Evolutionary conservation across 495 filamentous ascomycete genomes (phyloP).

Genomic region (Astrothelium macrocarpum): DNA sequence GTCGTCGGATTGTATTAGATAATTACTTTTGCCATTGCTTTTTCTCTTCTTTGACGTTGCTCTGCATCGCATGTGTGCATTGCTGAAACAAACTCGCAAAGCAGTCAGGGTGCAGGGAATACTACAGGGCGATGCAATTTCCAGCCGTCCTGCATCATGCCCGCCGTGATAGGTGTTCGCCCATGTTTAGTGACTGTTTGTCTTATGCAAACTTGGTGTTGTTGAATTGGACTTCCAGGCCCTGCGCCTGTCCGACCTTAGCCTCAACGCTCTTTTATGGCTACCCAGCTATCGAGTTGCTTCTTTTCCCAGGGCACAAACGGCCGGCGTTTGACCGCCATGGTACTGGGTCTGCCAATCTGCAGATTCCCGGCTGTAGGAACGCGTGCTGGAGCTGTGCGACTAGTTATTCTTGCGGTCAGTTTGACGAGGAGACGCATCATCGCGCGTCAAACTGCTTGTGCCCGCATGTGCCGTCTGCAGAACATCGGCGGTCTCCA

Average conservation of each 20-base stretch:
- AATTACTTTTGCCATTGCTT: neutral
- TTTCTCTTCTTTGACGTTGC: neutral
- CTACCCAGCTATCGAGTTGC: neutral
- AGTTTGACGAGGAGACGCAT: neutral
- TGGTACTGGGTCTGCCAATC: neutral
- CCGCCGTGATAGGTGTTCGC: neutral
- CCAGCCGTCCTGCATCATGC: neutral
- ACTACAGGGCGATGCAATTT: neutral
- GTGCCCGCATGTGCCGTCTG: constrained; percentile 1
- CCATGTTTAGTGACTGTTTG: neutral
- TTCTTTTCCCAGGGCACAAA: constrained; percentile 5
- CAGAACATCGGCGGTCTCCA: neutral
- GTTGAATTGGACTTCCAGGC: neutral
- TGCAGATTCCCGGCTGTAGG: neutral
- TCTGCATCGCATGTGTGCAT: neutral
- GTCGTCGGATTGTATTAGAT: neutral
- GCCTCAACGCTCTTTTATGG: neutral
- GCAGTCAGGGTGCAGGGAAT: neutral
- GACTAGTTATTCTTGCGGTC: neutral
- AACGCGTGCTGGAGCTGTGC: neutral
- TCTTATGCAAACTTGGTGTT: neutral
- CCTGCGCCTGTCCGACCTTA: neutral
- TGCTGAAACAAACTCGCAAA: too few species aligned
- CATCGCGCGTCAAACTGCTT: neutral
- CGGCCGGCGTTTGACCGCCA: neutral